phyloP scores from a whole-genome alignment of 768 basidiomycete genomes.

The Mycena chlorophos region DNA sequence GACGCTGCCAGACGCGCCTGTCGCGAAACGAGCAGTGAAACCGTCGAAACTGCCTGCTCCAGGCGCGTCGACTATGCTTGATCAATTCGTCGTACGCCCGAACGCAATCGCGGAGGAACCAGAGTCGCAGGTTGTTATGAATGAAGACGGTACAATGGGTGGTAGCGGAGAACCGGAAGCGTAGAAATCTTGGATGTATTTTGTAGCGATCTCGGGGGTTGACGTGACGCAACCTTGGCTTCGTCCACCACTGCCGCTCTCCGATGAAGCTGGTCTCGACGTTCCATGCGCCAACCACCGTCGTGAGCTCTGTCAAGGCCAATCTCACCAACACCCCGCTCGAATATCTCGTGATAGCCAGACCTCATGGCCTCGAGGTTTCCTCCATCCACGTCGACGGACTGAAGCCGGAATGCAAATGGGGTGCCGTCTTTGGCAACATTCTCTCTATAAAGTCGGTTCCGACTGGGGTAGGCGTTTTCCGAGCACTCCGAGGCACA shows the following conservation, averaged over 20 bases:
- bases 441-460: constrained; percentile 57
- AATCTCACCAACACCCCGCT: constrained; percentile 51
- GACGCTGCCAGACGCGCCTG: constrained; percentile 43
- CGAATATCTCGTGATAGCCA: constrained; percentile 70
- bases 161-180: too few species aligned
- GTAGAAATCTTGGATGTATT: constrained; percentile 22
- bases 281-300: constrained; percentile 75
- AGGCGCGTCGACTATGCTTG: constrained; percentile 41
- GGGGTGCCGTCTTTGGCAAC: constrained; percentile 67
- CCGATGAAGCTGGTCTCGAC: constrained; percentile 66
- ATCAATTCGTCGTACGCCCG: constrained; percentile 45
- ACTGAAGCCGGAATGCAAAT: constrained; percentile 54
- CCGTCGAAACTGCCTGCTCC: constrained; percentile 25
- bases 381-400: constrained; percentile 65
- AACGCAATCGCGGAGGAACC: constrained; percentile 24
- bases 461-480: constrained; percentile 48
- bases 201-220: not conserved
- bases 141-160: constrained; percentile 63
- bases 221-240: not conserved
- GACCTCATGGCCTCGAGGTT: constrained; percentile 64
- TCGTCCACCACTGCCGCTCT: not conserved
- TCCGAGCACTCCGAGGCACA: not conserved
- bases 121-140: constrained; percentile 41
- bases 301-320: constrained; percentile 69
- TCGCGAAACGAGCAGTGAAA: constrained; percentile 47